These are phyloP conservation scores for Thalassia testudinum DNA, from an alignment of 116 monocot genomes.

Conservation along the genomic window DNA sequence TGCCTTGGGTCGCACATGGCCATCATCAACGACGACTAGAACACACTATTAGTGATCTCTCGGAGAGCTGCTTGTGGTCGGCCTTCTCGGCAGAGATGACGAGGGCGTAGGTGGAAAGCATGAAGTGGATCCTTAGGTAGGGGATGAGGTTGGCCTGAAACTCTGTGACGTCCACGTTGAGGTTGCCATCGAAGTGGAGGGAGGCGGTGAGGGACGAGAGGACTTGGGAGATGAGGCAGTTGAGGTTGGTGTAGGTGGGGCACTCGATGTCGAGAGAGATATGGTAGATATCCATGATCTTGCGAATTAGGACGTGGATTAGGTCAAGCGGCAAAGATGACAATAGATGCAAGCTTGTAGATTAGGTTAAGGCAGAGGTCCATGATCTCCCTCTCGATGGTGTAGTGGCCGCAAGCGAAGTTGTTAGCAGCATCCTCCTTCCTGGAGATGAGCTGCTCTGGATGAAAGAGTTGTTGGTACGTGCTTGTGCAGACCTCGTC, in stretches of 20 bases:
- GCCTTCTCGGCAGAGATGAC: constrained; percentile 29
- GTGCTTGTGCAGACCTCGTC: constrained; percentile 25
- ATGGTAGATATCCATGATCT: constrained; percentile 23
- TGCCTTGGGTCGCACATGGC: constrained; percentile 24
- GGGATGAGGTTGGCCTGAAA: constrained; percentile 25
- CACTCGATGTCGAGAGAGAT: constrained; percentile 21
- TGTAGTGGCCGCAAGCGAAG: constrained; percentile 43
- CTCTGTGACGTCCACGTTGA: constrained; percentile 22
- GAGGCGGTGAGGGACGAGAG: constrained; percentile 15
- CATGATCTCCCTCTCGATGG: constrained; percentile 8
- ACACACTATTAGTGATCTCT: constrained; percentile 27
- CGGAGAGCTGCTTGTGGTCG: constrained; percentile 22
- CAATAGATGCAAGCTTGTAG: no score
- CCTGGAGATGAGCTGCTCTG: constrained; percentile 26
- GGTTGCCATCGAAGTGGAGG: constrained; percentile 6
- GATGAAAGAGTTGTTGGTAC: constrained; percentile 32
- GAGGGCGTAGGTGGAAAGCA: constrained; percentile 24
- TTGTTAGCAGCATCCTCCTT: constrained; percentile 35
- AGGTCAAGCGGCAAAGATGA: neutral
- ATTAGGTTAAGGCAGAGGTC: no score
- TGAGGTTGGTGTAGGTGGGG: constrained; percentile 26
- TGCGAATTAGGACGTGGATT: constrained; percentile 3
- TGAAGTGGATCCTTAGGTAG: constrained; percentile 24
- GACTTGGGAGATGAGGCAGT: constrained; percentile 24
- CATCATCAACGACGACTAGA: constrained; percentile 26